phyloP scores from a whole-genome alignment of 2,329 filamentous ascomycete genomes.

The Ascochyta pisi region DNA sequence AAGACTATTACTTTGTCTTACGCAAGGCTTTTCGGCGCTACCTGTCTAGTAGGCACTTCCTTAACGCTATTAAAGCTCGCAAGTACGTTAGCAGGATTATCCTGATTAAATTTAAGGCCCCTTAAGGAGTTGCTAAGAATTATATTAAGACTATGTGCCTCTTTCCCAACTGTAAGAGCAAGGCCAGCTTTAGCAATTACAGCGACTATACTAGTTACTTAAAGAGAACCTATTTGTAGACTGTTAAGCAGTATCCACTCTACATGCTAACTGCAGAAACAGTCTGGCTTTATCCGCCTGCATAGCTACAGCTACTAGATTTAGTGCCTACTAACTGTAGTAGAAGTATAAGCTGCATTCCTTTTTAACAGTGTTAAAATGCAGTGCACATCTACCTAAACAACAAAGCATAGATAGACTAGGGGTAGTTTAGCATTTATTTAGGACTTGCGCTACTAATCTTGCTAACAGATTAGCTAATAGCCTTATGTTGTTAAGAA shows the following conservation, averaged over 20 bases:
- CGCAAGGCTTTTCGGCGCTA: background rate
- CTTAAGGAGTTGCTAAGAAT: background rate
- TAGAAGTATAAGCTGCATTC: background rate
- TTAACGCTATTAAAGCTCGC: background rate
- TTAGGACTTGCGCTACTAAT: no score
- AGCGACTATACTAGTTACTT: background rate
- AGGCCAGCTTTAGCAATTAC: background rate
- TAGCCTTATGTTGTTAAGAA: background rate
- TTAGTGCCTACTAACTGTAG: background rate
- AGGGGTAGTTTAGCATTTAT: background rate
- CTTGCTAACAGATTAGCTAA: no score
- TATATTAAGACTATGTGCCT: background rate
- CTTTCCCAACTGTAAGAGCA: background rate
- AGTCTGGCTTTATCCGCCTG: background rate
- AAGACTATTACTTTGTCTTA: background rate
- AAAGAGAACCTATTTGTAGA: background rate
- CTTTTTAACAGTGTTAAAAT: background rate
- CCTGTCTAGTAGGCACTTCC: background rate
- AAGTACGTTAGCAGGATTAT: background rate
- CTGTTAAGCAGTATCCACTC: background rate
- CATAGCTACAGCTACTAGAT: background rate
- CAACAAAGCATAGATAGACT: background rate
- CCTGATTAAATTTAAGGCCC: background rate
- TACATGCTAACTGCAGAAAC: background rate
- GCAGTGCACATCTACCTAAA: background rate